Evolutionary conservation across 495 filamentous ascomycete species (phyloP).

Genomic region (Alectoria sarmentosa): DNA sequence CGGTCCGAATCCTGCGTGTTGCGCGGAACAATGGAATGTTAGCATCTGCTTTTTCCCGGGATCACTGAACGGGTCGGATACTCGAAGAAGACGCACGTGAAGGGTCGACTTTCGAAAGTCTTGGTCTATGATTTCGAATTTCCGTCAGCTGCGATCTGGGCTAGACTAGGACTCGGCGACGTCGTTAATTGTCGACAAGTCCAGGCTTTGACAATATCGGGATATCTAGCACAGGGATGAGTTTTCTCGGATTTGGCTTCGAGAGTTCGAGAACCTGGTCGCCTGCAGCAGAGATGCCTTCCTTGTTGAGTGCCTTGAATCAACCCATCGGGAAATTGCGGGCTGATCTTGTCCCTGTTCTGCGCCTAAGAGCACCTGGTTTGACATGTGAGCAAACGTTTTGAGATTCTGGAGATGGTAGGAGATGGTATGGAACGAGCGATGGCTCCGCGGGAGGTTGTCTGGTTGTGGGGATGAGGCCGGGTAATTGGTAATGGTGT

Average conservation of each 20-base stretch:
- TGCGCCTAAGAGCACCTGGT: too few relatives aligned
- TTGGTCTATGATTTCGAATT: not conserved
- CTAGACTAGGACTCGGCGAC: not conserved
- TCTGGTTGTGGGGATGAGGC: too few relatives aligned
- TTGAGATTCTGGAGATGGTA: too few relatives aligned
- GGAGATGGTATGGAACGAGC: too few relatives aligned
- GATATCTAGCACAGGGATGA: not conserved
- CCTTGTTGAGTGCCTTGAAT: too few relatives aligned
- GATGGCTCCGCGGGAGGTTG: too few relatives aligned
- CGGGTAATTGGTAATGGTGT: too few relatives aligned
- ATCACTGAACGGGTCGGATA: not conserved
- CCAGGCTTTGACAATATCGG: not conserved
- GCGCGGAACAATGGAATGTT: not conserved
- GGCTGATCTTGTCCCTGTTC: too few relatives aligned
- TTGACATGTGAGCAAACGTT: too few relatives aligned
- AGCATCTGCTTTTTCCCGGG: not conserved
- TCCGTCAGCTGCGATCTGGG: not conserved
- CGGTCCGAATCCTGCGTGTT: not conserved
- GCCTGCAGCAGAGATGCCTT: too few relatives aligned
- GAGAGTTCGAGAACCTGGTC: not conserved
- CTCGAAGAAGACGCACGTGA: not conserved
- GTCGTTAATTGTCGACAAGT: not conserved
- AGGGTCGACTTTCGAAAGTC: not conserved
- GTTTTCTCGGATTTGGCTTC: not conserved
- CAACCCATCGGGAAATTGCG: too few relatives aligned